phyloP scores from a whole-genome alignment of 805 yeast species.

The Wickerhamomyces ciferrii region DNA sequence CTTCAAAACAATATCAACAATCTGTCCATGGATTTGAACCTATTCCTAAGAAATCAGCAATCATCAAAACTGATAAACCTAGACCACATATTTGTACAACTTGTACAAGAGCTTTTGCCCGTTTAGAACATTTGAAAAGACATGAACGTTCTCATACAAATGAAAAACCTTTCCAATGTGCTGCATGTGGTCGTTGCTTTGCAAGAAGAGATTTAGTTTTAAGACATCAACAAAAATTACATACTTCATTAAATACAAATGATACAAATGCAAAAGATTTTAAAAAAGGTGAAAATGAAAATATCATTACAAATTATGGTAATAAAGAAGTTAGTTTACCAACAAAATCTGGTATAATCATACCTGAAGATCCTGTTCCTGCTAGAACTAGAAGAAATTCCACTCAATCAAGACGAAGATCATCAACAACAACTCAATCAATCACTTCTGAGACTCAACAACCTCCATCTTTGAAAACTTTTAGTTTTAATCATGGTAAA shows the following conservation, averaged over 20 bases:
- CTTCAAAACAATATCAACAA: constrained; percentile 17
- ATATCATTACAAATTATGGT: constrained; percentile 31
- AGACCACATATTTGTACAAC: constrained; percentile 87
- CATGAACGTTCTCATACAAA: constrained; percentile 94
- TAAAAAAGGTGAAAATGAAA: constrained; percentile 25
- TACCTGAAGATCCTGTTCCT: neutral
- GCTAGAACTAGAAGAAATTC: constrained; percentile 1
- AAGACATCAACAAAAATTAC: constrained; percentile 93
- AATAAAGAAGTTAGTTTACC: constrained; percentile 34
- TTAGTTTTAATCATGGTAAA: constrained; percentile 1
- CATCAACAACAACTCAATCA: neutral
- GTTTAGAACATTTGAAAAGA: constrained; percentile 89
- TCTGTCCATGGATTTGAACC: constrained; percentile 43
- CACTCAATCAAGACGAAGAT: neutral
- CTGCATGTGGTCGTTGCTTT: constrained; percentile 93
- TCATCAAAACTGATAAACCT: constrained; percentile 87
- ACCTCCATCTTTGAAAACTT: neutral
- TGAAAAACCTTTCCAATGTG: constrained; percentile 94
- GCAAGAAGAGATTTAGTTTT: constrained; percentile 85
- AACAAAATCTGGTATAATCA: constrained; percentile 12
- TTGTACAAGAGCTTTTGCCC: constrained; percentile 93
- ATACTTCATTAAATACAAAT: constrained; percentile 42
- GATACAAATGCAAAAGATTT: constrained; percentile 34
- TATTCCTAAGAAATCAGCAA: constrained; percentile 79
- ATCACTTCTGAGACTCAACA: neutral